Evolutionary conservation across 129 eudicot species (phyloP).

Genomic region (Helianthus annuus): DNA sequence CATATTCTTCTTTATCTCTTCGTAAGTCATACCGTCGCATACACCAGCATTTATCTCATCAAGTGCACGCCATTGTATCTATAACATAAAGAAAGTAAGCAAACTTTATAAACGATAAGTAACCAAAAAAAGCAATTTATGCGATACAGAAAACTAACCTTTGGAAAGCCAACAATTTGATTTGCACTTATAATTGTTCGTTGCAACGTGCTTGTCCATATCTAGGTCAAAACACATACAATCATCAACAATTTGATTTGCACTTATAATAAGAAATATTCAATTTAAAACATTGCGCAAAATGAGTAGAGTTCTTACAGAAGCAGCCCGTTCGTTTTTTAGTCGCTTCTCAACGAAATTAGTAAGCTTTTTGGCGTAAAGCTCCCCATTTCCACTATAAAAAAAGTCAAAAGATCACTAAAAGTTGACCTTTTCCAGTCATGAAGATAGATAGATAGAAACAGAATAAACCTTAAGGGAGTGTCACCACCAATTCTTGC

Average conservation of each 20-base stretch:
- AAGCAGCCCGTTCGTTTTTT: conserved; percentile 92
- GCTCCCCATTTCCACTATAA: conserved; percentile 82
- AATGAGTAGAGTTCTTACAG: conserved; percentile 53
- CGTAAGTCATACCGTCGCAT: conserved; percentile 97
- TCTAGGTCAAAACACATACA: conserved; percentile 52
- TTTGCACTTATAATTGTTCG: conserved; percentile 85
- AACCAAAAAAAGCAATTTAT: conserved; percentile 12
- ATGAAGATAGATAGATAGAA: not conserved
- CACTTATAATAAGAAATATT: not conserved
- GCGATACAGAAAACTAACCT: conserved; percentile 47
- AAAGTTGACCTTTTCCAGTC: not conserved
- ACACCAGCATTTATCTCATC: conserved; percentile 99
- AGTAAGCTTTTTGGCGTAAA: conserved; percentile 91
- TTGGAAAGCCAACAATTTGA: conserved; percentile 86
- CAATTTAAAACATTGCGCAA: not conserved
- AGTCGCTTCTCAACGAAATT: conserved; percentile 92
- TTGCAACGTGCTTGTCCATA: conserved; percentile 99
- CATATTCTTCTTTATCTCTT: conserved; percentile 96
- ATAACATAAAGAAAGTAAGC: conserved; percentile 13
- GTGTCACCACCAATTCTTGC: conserved; percentile 97
- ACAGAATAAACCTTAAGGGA: conserved; percentile 54
- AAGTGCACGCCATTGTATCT: conserved; percentile 99
- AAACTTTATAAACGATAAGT: not conserved
- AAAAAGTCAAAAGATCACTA: conserved; percentile 27
- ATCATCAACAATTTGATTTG: conserved; percentile 11